Evolutionary conservation across 495 filamentous ascomycete species (phyloP), one percentile per base, ranked within the genome.

Genomic region (Beverwykella pulmonaria): DNA sequence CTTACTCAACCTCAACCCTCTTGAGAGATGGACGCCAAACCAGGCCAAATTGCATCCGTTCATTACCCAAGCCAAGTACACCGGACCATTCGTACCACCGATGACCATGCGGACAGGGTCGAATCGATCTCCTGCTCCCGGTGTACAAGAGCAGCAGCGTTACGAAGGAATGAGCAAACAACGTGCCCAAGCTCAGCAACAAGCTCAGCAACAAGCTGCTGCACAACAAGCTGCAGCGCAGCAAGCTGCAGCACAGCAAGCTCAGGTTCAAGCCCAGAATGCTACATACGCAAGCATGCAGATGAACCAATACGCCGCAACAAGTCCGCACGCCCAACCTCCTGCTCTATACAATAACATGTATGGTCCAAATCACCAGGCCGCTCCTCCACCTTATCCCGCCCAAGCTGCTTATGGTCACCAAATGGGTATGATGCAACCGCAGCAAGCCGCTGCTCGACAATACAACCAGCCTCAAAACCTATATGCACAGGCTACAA

Each of bases 11-110:
- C 96, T 97, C 77, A 98, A 96, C 74, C 95, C 95, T 1, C 83
- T 99, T 26, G 95, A 99, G 74, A 82, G 95, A 64, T 99, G 95
- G 95, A 96, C 95, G 17, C 95, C 95, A 12, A 93, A 97, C 71
- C 95, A 99, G 75, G 95, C 95, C 30, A 97, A 97, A 72, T 76
- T 97, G 71, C 95, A 99, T 71, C 95, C 95, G 3, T 99, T 99
- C 80, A 99, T 99, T 71, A 99, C 95, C 0, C 95, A 99, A 71
- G 90, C 94, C 68, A 99, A 99, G 79, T 98, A 88, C 74, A 96
- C 92, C 0, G 92, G 92, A 15, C 91, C 91, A 7, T 99, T 98
- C 73, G 88, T 97, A 32, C 95, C 95, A n/a, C 95, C 93, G 9
- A 95, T 96, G 92, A 96, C 96, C 68, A 78, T 97, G 48, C 96